Base-by-base conservation (phyloP, 371 early-diverging fungal species). In the Polyrhizophydium stewartii region DNA sequence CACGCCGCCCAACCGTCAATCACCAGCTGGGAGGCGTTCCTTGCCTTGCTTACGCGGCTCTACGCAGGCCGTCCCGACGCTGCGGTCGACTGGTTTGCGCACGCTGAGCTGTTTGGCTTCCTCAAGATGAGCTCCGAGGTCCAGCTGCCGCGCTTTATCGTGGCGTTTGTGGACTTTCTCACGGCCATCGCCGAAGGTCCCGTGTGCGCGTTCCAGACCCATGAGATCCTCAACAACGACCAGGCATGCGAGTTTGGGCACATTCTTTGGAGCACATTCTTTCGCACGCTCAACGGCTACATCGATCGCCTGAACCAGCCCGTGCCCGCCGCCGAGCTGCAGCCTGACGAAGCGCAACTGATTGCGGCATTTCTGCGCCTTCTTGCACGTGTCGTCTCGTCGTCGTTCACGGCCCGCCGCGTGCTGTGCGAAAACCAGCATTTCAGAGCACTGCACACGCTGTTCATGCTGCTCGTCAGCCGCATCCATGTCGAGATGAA, bases 71-170 rank as follows among this genome's bases (percentile, higher is more conserved):
- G 89, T 10, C 84, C 87, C 0, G 90, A 93, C 56, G 81, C 84
- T 1, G 92, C 92, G 0, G 63, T 86, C 30, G 77, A 80, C 16
- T 94, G 90, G 71, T 94, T 94, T 94, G 72, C 69, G 0, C 73
- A 72, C 21, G 56, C 65, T 2, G 75, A 74, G 13, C 74, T 91
- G 45, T 73, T 82, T 32, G 74, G 79, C 33, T 92, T 96, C 61
- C 61, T 91, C 58, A 85, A 86, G 56, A 91, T 90, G 87, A 81
- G 85, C 12, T 70, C 85, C 0, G 85, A 87, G 61, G 74, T 80
- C 56, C 82, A 31, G 68, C 74, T 21, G 16, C 65, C 55, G 75
- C 76, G 45, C 60, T 75, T 62, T 69, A 66, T 73, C 61, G 66
- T 50, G 63, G 75, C 87, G 12, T 90, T 84, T 70, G 77, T 90